These are phyloP conservation scores for Candida pseudoviswanathii DNA, from an alignment of 1,139 yeast species.

Conservation along the genomic window DNA sequence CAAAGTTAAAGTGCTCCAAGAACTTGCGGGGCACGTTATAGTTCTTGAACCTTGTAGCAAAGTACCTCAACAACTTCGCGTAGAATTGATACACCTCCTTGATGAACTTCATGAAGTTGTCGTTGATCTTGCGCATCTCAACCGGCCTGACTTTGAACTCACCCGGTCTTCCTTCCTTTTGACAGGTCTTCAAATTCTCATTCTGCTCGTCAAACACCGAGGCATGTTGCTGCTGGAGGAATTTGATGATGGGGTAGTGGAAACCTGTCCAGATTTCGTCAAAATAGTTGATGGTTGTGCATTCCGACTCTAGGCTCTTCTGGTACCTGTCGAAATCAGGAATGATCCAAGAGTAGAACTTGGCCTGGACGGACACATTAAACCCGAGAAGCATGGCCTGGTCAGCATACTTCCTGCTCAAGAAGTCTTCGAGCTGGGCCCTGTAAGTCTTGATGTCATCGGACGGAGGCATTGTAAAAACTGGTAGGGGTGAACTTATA, in stretches of 20 bases:
- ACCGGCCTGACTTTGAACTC: constrained; percentile 40
- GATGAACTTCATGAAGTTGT: constrained; percentile 49
- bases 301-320: constrained; percentile 20
- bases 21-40: constrained; percentile 33
- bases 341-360: constrained; percentile 40
- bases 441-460: constrained; percentile 29
- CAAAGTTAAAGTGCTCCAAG: constrained; percentile 26
- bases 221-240: constrained; percentile 48
- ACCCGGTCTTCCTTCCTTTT: constrained; percentile 12
- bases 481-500: not conserved
- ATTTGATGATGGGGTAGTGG: constrained; percentile 65
- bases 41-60: constrained; percentile 39
- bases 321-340: constrained; percentile 33
- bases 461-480: constrained; percentile 11
- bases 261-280: constrained; percentile 61
- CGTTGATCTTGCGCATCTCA: constrained; percentile 59
- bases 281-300: constrained; percentile 37
- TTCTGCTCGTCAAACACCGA: constrained; percentile 23
- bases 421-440: constrained; percentile 30
- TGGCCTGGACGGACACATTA: constrained; percentile 43
- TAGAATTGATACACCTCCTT: constrained; percentile 53
- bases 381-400: constrained; percentile 50
- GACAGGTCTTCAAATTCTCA: constrained; percentile 16
- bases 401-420: constrained; percentile 38
- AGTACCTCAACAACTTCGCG: constrained; percentile 34